Evolutionary conservation across 2,329 filamentous ascomycete genomes (phyloP).

Genomic region (Alternaria gansuensis): DNA sequence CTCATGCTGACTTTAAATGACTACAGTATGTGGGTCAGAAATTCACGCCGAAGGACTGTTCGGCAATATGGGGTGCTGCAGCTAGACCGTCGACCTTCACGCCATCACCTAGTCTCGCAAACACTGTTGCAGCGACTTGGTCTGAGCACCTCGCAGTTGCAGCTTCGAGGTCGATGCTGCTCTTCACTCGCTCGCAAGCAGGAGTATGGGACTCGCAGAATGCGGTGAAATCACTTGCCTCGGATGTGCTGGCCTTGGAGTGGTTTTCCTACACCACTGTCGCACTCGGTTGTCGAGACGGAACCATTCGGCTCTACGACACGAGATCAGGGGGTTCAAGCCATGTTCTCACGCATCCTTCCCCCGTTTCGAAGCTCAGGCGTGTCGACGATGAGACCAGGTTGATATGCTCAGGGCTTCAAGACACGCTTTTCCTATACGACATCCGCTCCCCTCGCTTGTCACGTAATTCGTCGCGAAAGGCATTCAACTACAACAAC

Average conservation of each 20-base stretch:
- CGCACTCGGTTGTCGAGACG: constrained; percentile 46
- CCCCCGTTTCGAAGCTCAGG: constrained; percentile 35
- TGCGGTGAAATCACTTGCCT: constrained; percentile 15
- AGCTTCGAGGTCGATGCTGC: constrained; percentile 36
- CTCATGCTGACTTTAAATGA: neutral
- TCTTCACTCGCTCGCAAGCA: constrained; percentile 33
- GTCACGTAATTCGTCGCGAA: neutral
- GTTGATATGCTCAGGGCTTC: constrained; percentile 40
- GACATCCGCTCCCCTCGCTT: constrained; percentile 40
- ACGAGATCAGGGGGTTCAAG: constrained; percentile 36
- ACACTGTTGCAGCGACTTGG: constrained; percentile 30
- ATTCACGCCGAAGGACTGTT: constrained; percentile 38
- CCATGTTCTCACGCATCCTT: constrained; percentile 40
- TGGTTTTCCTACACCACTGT: constrained; percentile 48
- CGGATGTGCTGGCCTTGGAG: constrained; percentile 46
- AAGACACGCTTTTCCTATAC: constrained; percentile 43
- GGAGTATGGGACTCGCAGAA: constrained; percentile 35
- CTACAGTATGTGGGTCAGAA: constrained; percentile 37
- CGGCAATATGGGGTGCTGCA: constrained; percentile 41
- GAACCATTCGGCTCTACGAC: constrained; percentile 48
- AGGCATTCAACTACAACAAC: constrained; percentile 10
- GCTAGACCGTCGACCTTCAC: constrained; percentile 34
- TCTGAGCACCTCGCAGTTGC: constrained; percentile 47
- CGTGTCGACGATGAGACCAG: constrained; percentile 40
- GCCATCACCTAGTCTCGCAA: constrained; percentile 16